Conservation (phyloP, 495 filamentous ascomycete genomes). For the Baudoinia panamericana region DNA sequence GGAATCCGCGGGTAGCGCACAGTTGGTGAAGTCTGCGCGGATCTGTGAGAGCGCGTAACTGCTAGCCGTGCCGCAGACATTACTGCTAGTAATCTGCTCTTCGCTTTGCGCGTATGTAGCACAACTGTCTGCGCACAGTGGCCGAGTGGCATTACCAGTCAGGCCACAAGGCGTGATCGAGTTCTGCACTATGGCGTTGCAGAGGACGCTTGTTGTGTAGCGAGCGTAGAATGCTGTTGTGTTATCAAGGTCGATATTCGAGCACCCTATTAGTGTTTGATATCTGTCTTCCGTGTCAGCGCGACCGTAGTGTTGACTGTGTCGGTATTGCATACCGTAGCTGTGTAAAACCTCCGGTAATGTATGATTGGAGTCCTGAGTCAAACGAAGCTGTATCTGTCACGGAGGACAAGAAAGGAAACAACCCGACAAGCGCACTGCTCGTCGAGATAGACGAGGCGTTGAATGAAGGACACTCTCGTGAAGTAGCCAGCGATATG, state of each 20-base stretch:
- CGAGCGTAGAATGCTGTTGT: constrained; percentile 81
- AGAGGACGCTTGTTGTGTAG: constrained; percentile 84
- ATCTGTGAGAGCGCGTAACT: constrained; percentile 60
- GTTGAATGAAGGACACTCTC: constrained; percentile 70
- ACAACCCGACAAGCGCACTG: constrained; percentile 48
- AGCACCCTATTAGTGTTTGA: constrained; percentile 66
- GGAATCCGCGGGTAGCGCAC: constrained; percentile 65
- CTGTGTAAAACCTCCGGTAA: constrained; percentile 59
- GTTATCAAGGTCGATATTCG: constrained; percentile 61
- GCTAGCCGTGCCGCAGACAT: constrained; percentile 53
- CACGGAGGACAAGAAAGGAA: constrained; percentile 77
- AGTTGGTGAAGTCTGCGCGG: constrained; percentile 84
- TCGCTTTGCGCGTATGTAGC: constrained; percentile 79
- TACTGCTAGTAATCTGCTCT: constrained; percentile 64
- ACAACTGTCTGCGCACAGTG: constrained; percentile 84
- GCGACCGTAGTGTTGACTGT: constrained; percentile 10
- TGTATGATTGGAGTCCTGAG: constrained; percentile 54
- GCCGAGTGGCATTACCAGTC: constrained; percentile 46
- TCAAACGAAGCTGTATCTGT: constrained; percentile 69
- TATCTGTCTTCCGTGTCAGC: constrained; percentile 40
- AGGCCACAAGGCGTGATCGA: constrained; percentile 62
- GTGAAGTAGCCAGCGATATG: constrained; percentile 67
- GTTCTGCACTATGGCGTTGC: constrained; percentile 89
- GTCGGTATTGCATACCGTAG: constrained; percentile 55
- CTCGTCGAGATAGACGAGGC: constrained; percentile 68